Evolutionary conservation across 2,329 filamentous ascomycete genomes (phyloP), one percentile per base, ranked within the genome.

Genomic region (Phyllosticta citribraziliensis): DNA sequence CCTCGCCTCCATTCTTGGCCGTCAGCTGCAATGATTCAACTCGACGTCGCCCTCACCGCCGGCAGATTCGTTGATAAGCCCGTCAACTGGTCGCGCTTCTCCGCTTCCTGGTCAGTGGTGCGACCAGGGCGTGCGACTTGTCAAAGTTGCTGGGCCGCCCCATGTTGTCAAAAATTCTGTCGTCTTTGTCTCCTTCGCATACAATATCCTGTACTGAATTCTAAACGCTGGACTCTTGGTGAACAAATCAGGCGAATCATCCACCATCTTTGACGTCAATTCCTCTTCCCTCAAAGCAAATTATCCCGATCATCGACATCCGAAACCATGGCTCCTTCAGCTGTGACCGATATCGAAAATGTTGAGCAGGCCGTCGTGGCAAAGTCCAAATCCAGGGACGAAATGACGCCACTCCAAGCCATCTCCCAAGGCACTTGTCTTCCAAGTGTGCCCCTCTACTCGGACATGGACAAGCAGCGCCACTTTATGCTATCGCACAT

Each of bases 401-500:
- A 60, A 56, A 11, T 57, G 55, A 61, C 55, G 30, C 61, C 66
- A 0, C 69, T 76, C 17, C 70, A 76, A 64, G 73, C 73, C 47
- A 80, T 80, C 57, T 78, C 75, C 20, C 77, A 79, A 68, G 78
- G 78, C 52, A 69, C 73, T 14, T 74, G 70, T 63, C 74, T 82
- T 25, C 73, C 76, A 11, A 80, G 82, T 9, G 84, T 87, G 20
- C 84, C 84, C 2, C 76, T 74, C 50, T 84, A 85, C 67, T 71
- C 76, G 3, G 75, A 78, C 24, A 78, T 79, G 62, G 77, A 78
- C 47, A 78, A 80, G 55, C 80, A 88, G 62, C 82, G 87, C 20
- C 78, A 79, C 67, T 87, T 87, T 77, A 83, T 84, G 62, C 76
- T 87, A 10, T 75, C 82, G 27, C 85, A 88, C 72, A 87, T 87